Evolutionary conservation across 331 rosid species (phyloP).

Genomic region (Saraca asoca): DNA sequence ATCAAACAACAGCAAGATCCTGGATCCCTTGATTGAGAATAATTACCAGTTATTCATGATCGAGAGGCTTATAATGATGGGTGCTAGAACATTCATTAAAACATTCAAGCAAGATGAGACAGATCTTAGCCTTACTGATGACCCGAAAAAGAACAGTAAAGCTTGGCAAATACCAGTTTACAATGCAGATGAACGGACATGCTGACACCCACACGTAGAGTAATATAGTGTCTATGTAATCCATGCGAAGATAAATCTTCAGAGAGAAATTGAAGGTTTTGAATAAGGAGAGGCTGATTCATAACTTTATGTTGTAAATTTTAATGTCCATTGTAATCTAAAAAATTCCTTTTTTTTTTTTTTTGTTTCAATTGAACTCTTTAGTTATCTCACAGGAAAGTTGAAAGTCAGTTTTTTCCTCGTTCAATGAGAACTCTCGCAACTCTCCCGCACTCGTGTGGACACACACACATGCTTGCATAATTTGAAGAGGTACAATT

Average conservation of each 20-base stretch:
- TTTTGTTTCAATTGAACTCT: constrained; percentile 21
- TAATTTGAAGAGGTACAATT: too few species aligned
- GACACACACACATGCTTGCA: constrained; percentile 24
- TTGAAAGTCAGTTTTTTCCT: too few species aligned
- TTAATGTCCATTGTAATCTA: constrained; percentile 19
- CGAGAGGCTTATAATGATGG: constrained; percentile 80
- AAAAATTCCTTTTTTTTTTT: too few species aligned
- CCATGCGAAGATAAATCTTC: constrained; percentile 5
- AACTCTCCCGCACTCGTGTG: too few species aligned
- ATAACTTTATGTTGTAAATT: constrained; percentile 44
- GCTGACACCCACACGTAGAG: constrained; percentile 38
- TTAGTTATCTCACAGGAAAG: constrained; percentile 21
- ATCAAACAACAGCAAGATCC: constrained; percentile 69
- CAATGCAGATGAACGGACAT: constrained; percentile 54
- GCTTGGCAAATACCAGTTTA: constrained; percentile 87
- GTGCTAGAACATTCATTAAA: constrained; percentile 77
- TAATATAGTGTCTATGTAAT: constrained; percentile 6
- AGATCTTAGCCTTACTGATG: constrained; percentile 81
- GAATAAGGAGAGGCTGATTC: constrained; percentile 32
- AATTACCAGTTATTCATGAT: constrained; percentile 88
- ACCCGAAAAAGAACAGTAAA: constrained; percentile 89
- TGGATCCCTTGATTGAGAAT: constrained; percentile 76
- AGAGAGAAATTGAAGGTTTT: constrained; percentile 15
- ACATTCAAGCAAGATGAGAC: constrained; percentile 80
- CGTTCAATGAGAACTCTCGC: too few species aligned